These are phyloP conservation scores for Pichia kudriavzevii DNA, from an alignment of 1,139 yeast species.

Conservation along the genomic window DNA sequence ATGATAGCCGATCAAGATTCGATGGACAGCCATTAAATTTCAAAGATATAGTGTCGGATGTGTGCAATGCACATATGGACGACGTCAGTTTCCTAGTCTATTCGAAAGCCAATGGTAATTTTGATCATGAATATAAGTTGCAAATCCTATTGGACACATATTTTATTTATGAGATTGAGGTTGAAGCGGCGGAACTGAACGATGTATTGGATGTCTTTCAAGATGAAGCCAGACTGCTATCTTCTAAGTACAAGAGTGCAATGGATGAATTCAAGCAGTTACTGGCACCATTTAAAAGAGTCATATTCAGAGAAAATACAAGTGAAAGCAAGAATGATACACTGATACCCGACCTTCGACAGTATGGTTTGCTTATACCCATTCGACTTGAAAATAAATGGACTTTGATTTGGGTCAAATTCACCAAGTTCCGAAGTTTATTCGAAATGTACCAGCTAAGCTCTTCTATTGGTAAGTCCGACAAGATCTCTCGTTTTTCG, in stretches of 20 bases:
- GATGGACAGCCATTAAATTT: slow-evolving; percentile 5
- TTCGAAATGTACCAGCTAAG: slow-evolving; percentile 19
- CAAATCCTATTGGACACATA: slow-evolving; percentile 9
- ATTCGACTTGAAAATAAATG: slow-evolving; percentile 17
- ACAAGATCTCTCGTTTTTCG: slow-evolving; percentile 15
- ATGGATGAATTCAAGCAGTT: slow-evolving; percentile 6
- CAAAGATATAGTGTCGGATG: slow-evolving; percentile 6
- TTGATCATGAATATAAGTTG: slow-evolving; percentile 5
- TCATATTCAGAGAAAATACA: not conserved
- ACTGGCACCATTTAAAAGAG: slow-evolving; percentile 6
- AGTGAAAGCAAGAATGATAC: not conserved
- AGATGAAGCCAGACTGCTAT: not conserved
- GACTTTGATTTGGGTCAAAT: slow-evolving; percentile 24
- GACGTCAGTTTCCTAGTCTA: slow-evolving; percentile 7
- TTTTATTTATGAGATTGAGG: slow-evolving; percentile 5
- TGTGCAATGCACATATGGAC: slow-evolving; percentile 2
- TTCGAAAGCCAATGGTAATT: slow-evolving; percentile 2
- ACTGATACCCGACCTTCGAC: slow-evolving; percentile 8
- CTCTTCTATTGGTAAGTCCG: not conserved
- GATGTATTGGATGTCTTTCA: no score
- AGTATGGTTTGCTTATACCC: slow-evolving; percentile 17
- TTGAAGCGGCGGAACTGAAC: not conserved
- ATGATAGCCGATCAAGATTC: not conserved
- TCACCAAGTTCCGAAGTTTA: slow-evolving; percentile 13
- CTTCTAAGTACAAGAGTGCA: not conserved